Conservation (phyloP, 2,329 filamentous ascomycete species). For the Capronia epimyces region DNA sequence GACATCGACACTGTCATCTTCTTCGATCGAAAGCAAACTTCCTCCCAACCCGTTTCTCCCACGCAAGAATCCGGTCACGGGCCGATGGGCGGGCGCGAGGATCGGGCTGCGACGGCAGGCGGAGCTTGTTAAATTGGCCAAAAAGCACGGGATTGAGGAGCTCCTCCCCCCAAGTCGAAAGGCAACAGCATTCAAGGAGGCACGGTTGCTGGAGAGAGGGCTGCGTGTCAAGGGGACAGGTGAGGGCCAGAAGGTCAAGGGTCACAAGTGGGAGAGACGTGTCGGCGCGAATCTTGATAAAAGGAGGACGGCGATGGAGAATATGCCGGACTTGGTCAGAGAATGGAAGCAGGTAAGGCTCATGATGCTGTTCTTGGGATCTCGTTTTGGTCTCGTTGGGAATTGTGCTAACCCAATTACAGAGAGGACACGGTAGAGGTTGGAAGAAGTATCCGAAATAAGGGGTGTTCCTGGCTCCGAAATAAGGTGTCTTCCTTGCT, state of each 20-base stretch:
- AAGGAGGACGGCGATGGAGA: slow-evolving; percentile 84
- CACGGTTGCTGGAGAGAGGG: slow-evolving; percentile 69
- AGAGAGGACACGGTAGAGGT: slow-evolving; percentile 65
- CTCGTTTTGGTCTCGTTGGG: background rate
- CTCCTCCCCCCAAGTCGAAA: slow-evolving; percentile 72
- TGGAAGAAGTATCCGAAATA: slow-evolving; percentile 79
- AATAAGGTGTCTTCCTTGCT: too few species aligned
- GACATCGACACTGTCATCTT: slow-evolving; percentile 34
- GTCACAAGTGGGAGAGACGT: slow-evolving; percentile 84
- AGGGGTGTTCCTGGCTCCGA: too few species aligned
- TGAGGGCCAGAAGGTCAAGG: slow-evolving; percentile 89
- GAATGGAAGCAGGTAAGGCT: slow-evolving; percentile 80
- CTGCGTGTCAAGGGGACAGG: slow-evolving; percentile 87
- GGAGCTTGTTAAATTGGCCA: slow-evolving; percentile 80
- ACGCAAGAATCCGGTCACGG: slow-evolving; percentile 70
- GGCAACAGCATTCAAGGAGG: slow-evolving; percentile 61
- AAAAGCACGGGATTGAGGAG: slow-evolving; percentile 71
- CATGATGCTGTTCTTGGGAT: slow-evolving; percentile 17
- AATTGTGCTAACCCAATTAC: slow-evolving; percentile 35
- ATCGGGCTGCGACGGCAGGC: slow-evolving; percentile 84
- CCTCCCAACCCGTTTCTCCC: slow-evolving; percentile 75
- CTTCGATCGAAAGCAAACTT: slow-evolving; percentile 32
- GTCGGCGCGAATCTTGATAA: slow-evolving; percentile 78
- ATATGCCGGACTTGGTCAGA: slow-evolving; percentile 87
- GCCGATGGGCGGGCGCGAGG: slow-evolving; percentile 75